Base-by-base conservation (phyloP, 257 asterid species). In the Scutellaria galericulata region DNA sequence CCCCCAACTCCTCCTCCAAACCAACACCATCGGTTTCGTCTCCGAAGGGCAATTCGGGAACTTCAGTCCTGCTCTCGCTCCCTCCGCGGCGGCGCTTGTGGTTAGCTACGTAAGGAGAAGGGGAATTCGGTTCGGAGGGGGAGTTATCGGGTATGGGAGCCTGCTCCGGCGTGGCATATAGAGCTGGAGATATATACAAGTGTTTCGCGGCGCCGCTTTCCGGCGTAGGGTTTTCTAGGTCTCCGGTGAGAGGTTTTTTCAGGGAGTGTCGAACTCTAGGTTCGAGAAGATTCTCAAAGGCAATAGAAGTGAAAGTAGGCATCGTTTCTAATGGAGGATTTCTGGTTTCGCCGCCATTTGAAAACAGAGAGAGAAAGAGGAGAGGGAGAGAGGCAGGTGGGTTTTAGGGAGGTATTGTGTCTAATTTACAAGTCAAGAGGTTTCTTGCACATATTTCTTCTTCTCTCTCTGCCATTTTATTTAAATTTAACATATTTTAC, bases 61-160 rank as follows among this genome's bases (percentile, higher is more conserved):
- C 39, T 7, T 60, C 66, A 50, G 71, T 61, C 74, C 80, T 74
- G 31, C 73, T 70, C 47, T 44, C 81, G 60, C 52, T 59, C 10
- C 75, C 84, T 14, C 87, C 82, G 51, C 89, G 78, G 46, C 97
- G 92, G 52, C 98, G 89, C 86, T 90, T 92, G 66, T 78, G 87
- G 77, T 92, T 93, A 15, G 80, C 96, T 2, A 90, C 78, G 76
- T 92, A 89, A 0, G 98, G 98, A 47, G 96, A 92, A 63, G 94
- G 96, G 22, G 91, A 87, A 0, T 41, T 3, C 27, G 91, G 79
- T 47, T 46, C 75, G 39, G 84, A 89, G 83, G 77, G 59, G 15
- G 75, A 65, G 53, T 41, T 46, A 0, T 82, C 88, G 52, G 94
- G 86, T 37, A 90, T 85, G 15, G 98, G 95, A 54, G 91, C 81